Evolutionary conservation across 225 moss, liverwort and hornwort genomes (phyloP).

Genomic region (Sphagnum tenellum): DNA sequence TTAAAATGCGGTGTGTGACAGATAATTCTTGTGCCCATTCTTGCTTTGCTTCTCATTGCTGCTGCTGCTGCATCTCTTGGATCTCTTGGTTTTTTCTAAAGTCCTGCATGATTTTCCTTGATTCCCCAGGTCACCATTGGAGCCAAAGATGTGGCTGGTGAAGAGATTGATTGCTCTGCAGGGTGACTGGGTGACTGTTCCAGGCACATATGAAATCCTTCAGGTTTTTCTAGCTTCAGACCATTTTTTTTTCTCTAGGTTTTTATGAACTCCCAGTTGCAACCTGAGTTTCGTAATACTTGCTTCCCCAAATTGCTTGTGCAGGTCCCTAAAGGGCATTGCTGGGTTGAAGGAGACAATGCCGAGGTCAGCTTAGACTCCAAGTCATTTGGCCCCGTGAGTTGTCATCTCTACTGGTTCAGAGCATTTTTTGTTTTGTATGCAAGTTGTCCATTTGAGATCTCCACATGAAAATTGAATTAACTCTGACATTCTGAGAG

Average conservation of each 20-base stretch:
- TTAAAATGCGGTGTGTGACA: no score
- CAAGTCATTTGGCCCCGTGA: conserved; percentile 93
- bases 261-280: no score
- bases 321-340: conserved; percentile 94
- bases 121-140: conserved; percentile 69
- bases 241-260: no score
- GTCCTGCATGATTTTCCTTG: conserved; percentile 1
- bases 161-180: conserved; percentile 94
- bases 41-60: not conserved
- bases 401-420: conserved; percentile 9
- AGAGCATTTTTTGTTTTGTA: no score
- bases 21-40: not conserved
- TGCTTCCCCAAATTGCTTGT: conserved; percentile 1
- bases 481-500: no score
- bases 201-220: conserved; percentile 83
- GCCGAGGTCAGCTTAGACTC: conserved; percentile 88
- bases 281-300: no score
- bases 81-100: not conserved
- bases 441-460: no score
- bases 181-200: conserved; percentile 98
- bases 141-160: conserved; percentile 82
- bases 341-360: conserved; percentile 99
- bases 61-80: not conserved
- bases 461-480: no score
- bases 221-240: conserved; percentile 19